Conservation (phyloP, 1,284 basidiomycete genomes). For the Inonotus hispidus region DNA sequence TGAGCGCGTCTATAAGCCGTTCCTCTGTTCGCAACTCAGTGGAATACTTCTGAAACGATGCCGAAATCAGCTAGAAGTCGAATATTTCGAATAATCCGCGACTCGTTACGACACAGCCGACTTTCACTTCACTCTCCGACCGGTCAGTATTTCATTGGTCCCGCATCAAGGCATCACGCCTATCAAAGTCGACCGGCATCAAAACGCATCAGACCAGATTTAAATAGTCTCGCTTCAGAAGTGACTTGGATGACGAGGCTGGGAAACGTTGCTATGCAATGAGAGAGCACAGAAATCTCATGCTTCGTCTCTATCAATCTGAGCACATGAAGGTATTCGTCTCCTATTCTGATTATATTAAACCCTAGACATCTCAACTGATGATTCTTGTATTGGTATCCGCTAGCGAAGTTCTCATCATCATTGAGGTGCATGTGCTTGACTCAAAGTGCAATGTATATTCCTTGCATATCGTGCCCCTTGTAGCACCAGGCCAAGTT, state of each 20-base stretch:
- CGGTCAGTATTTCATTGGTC: no score
- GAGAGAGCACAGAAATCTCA: background rate
- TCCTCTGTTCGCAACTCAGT: no score
- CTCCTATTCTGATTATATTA: background rate
- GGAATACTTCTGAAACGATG: no score
- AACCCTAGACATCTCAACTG: background rate
- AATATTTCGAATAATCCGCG: no score
- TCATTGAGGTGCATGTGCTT: background rate
- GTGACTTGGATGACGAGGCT: background rate
- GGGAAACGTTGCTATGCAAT: conserved; percentile 1
- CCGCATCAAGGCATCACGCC: background rate
- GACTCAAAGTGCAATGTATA: background rate
- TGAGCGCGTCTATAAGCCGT: no score
- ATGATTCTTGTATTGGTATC: background rate
- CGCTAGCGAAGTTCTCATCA: background rate
- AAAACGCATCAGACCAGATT: background rate
- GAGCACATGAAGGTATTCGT: no score
- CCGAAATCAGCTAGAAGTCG: no score
- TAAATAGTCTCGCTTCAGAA: background rate
- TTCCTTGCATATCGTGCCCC: background rate
- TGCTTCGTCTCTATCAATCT: no score
- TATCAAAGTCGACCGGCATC: background rate
- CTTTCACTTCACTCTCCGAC: no score
- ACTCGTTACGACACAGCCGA: no score
- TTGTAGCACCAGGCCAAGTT: background rate